Conservation (phyloP, 2,329 filamentous ascomycete genomes). For the Bipolaris sorokiniana region DNA sequence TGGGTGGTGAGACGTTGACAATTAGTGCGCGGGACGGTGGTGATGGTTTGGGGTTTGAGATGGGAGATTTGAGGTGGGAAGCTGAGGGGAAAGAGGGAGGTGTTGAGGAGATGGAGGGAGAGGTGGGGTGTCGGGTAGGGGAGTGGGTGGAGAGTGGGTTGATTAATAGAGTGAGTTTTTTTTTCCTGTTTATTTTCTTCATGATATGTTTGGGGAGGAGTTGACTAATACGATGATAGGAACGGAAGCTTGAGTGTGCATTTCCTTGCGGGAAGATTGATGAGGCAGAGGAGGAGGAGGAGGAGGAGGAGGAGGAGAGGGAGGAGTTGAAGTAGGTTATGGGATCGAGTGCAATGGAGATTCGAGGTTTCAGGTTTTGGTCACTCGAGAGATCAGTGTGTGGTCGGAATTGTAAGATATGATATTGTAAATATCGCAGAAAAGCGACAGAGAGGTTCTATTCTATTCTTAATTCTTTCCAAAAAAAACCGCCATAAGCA, state of each 20-base stretch:
- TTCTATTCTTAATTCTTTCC: not conserved
- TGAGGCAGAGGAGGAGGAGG: constrained; percentile 5
- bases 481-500: no score
- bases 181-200: not conserved
- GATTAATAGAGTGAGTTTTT: constrained; percentile 14
- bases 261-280: constrained; percentile 19
- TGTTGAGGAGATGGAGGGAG: not conserved
- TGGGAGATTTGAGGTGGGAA: constrained; percentile 5
- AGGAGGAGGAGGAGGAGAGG: constrained; percentile 10
- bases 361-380: not conserved
- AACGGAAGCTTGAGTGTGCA: constrained; percentile 22
- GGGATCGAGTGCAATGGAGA: no score
- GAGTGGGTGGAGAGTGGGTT: constrained; percentile 12
- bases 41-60: constrained; percentile 18
- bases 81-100: not conserved
- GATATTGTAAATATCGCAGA: not conserved
- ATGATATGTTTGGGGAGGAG: not conserved
- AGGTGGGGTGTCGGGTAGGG: constrained; percentile 17
- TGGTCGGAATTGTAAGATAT: not conserved
- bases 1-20: constrained; percentile 16
- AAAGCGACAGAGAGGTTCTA: not conserved
- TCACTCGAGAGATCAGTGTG: not conserved
- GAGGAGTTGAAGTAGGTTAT: constrained; percentile 10
- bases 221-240: constrained; percentile 11
- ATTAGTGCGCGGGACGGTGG: constrained; percentile 7